Base-by-base conservation (phyloP, 495 filamentous ascomycete genomes). In the Trichocladium uniseriatum region DNA sequence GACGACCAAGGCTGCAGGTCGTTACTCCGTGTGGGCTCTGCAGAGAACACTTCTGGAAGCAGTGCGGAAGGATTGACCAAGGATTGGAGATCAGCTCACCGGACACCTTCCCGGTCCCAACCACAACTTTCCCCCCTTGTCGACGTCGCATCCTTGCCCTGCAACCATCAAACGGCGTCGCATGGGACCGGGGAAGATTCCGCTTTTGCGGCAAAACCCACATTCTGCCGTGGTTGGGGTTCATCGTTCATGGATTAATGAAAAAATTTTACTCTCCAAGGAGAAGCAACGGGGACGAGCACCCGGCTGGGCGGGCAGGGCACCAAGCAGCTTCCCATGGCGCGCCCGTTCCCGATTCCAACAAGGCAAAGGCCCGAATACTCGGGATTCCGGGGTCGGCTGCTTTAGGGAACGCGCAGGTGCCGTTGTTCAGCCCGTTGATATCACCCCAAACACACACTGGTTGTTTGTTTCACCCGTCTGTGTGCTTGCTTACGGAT, bases 171-270 rank as follows among this genome's bases (percentile, higher is more conserved):
- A 37, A 32, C 31, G 31, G 31, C 13, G 7, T 11, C 11, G 24
- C 24, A 8, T 27, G 24, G 24, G 24, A 27, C 56, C 56, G 56
- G 56, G 53, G 53, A 59, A 59, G 43, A 44, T 59, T 56, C 57
- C 57, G 56, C 50, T 40, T 28, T 19, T 55, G 53, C 56, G 51
- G 45, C n/a, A n/a, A 41, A 50, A 32, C 27, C 49, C 45, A 48
- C 52, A 48, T 39, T 45, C 38, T 32, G 28, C 29, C 29, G 13
- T n/a, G 46, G 37, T 10, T 31, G 20, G 45, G 15, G 11, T 28
- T 18, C 39, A 32, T 38, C 15, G 29, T 15, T 32, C 46, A 10
- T 10, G 4, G 31, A 42, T 16, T 29, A 19, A 37, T 42, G 13
- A 11, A 39, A 49, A 49, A 37, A 35, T 41, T 49, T 36, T 36